These are phyloP conservation scores for Leccinum disarticulatum DNA, from an alignment of 768 basidiomycete species.

Conservation along the genomic window DNA sequence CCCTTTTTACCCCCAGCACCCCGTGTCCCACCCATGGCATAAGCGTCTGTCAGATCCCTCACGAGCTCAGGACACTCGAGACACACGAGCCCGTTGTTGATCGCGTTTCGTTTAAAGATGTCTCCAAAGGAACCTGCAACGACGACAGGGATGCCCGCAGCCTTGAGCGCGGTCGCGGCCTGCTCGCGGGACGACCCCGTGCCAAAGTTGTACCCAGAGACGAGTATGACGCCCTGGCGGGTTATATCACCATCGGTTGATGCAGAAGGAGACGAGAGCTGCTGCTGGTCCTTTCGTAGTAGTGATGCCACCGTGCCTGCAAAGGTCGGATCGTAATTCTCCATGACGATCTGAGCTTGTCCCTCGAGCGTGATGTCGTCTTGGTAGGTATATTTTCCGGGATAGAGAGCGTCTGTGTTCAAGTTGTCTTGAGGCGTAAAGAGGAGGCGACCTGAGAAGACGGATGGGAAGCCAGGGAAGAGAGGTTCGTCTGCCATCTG, in stretches of 20 bases:
- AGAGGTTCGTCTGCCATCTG: slow-evolving; percentile 55
- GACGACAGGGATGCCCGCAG: slow-evolving; percentile 89
- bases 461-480: slow-evolving; percentile 77
- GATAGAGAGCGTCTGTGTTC: slow-evolving; percentile 98
- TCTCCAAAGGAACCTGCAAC: slow-evolving; percentile 99
- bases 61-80: slow-evolving; percentile 91
- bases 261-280: slow-evolving; percentile 19
- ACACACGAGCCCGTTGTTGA: slow-evolving; percentile 97
- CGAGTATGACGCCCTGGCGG: slow-evolving; percentile 72
- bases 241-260: slow-evolving; percentile 16
- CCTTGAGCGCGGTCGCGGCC: slow-evolving; percentile 94
- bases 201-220: slow-evolving; percentile 97
- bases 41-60: slow-evolving; percentile 71
- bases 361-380: slow-evolving; percentile 95
- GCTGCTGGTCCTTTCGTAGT: slow-evolving; percentile 33
- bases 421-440: slow-evolving; percentile 97
- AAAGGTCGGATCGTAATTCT: slow-evolving; percentile 95
- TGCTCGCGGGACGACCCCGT: slow-evolving; percentile 98
- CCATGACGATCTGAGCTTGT: slow-evolving; percentile 97
- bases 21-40: slow-evolving; percentile 71
- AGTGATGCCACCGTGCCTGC: slow-evolving; percentile 65
- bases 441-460: slow-evolving; percentile 82
- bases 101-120: slow-evolving; percentile 98
- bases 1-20: slow-evolving; percentile 79
- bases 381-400: slow-evolving; percentile 98